Base-by-base conservation (phyloP, 1,284 basidiomycete species). In the Puccinia triticina region DNA sequence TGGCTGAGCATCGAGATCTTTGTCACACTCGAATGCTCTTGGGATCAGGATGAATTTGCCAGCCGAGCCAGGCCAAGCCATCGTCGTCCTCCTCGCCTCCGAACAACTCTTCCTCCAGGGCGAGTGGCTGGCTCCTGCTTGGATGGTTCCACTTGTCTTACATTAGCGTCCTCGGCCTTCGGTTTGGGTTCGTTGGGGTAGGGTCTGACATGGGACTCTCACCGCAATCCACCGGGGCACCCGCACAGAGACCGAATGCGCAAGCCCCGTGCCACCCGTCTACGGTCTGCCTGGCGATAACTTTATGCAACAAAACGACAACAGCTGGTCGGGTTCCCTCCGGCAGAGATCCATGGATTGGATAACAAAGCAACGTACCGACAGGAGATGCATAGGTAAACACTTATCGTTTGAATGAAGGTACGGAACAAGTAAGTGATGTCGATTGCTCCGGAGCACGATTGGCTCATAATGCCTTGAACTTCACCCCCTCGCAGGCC, bases 21-120 rank as follows among this genome's bases (percentile, higher is more conserved):
- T 67, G 34, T 50, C 32, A 46, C 72, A 80, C 32, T 80, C 77
- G 29, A 80, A 26, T 37, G 43, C 71, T 48, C 40, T 7, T 29
- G n/a, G 21, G 32, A 37, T 48, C 64, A 23, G 67, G 7, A 7
- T 50, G 59, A 67, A n/a, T 11, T 66, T 46, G 61, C 40, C 43
- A 12, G 67, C 77, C 26, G 34, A 61, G 26, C 43, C 43, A 7
- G 5, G 67, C 77, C 26, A 23, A 61, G 26, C 43, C 43, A 7
- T 78, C 64, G 21, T 55, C 77, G 21, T 78, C 64, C n/a, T 78
- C 77, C 40, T 69, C 77, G 46, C 64, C 77, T 8, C 77, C 77
- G 34, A 78, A 78, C 23, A 78, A 40, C 50, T 78, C 77, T 32
- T 78, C 77, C 61, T 78, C 64, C 53, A 53, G 46, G 29, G 48